Evolutionary conservation across 495 filamentous ascomycete species (phyloP).

Genomic region (Polyplosphaeria fusca): DNA sequence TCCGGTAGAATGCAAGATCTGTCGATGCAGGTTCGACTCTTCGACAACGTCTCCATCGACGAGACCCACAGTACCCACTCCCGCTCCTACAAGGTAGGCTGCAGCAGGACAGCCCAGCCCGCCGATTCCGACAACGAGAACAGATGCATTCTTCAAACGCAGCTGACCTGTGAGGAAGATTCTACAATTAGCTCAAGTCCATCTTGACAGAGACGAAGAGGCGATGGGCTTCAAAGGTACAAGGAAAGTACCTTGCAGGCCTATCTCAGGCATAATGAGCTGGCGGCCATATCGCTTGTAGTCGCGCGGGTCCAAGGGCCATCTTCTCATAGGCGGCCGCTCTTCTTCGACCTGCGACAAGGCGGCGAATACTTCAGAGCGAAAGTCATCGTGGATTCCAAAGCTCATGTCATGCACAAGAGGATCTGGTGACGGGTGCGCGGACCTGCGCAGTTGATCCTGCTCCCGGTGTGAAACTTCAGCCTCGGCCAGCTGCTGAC

Average conservation of each 20-base stretch:
- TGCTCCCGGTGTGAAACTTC: constrained; percentile 23
- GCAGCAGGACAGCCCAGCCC: constrained; percentile 91
- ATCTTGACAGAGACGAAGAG: not conserved
- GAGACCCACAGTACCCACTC: constrained; percentile 77
- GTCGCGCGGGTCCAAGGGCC: constrained; percentile 64
- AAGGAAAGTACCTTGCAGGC: constrained; percentile 60
- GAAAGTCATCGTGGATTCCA: constrained; percentile 35
- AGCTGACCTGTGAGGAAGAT: constrained; percentile 62
- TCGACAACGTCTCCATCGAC: constrained; percentile 88
- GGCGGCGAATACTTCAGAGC: constrained; percentile 29
- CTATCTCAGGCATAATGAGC: constrained; percentile 84
- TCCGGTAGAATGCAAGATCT: constrained; percentile 71
- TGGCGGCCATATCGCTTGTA: constrained; percentile 87
- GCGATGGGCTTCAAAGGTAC: not conserved
- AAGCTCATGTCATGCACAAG: constrained; percentile 28
- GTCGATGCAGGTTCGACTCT: constrained; percentile 86
- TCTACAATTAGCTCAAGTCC: not conserved
- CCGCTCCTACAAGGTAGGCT: constrained; percentile 82
- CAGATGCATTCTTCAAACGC: constrained; percentile 62
- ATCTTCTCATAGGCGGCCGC: constrained; percentile 41
- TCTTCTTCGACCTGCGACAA: constrained; percentile 23
- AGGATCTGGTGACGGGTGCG: not conserved
- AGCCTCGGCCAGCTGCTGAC: constrained; percentile 34
- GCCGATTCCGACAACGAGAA: constrained; percentile 87
- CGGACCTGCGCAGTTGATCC: constrained; percentile 4